Conservation (phyloP, 176 grass and related monocot genomes). For the Zea luxurians region DNA sequence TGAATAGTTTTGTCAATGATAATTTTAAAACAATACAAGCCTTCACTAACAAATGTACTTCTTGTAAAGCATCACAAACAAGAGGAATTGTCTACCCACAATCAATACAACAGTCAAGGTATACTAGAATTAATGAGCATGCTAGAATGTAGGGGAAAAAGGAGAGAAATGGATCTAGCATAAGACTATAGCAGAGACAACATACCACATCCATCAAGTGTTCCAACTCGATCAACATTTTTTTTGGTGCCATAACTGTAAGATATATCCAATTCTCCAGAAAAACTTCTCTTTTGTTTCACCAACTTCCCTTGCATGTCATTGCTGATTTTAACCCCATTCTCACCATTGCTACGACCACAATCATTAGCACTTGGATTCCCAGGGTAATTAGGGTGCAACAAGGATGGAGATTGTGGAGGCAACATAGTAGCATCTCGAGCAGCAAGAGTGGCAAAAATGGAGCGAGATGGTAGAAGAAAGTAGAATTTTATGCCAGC, state of each 20-base stretch:
- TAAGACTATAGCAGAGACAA: neutral
- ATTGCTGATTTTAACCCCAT: neutral
- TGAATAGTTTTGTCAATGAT: neutral
- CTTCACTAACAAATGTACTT: neutral
- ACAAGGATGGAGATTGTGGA: neutral
- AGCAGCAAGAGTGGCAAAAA: slow-evolving; percentile 30
- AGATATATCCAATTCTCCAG: neutral
- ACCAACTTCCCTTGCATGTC: neutral
- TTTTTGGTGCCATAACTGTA: neutral
- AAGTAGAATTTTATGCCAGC: slow-evolving; percentile 65
- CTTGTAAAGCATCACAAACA: neutral
- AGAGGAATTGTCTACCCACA: neutral
- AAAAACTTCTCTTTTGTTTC: neutral
- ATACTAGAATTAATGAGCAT: neutral
- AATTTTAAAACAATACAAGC: neutral
- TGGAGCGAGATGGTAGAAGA: slow-evolving; percentile 57
- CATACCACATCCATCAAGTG: slow-evolving; percentile 21
- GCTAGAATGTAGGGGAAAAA: neutral
- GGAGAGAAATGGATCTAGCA: neutral
- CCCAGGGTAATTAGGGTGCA: neutral
- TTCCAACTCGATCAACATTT: neutral
- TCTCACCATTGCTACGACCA: slow-evolving; percentile 17
- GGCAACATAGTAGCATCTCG: neutral
- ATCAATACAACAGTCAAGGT: neutral
- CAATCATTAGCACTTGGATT: neutral